Evolutionary conservation across 352 stramenopile genomes (phyloP).

Genomic region (Pythium plurisporium): DNA sequence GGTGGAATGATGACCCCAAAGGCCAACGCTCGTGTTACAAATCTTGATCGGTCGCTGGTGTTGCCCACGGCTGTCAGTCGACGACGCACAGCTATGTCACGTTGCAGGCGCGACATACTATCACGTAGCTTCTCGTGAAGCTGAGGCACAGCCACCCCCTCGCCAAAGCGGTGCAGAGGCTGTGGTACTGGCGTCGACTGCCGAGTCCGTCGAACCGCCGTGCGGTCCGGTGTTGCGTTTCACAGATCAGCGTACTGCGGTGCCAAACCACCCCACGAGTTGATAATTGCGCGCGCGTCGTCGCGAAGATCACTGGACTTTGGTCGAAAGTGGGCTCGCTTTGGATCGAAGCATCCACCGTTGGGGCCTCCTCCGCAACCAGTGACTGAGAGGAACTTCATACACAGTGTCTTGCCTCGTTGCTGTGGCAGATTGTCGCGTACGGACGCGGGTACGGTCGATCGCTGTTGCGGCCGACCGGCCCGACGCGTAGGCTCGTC

Average conservation of each 20-base stretch:
- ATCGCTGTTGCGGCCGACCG: background rate
- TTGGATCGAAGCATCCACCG: background rate
- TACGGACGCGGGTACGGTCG: background rate
- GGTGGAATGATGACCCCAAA: background rate
- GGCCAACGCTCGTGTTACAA: background rate
- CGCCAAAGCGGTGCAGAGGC: too few species aligned
- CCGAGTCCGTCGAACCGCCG: too few species aligned
- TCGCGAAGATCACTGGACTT: background rate
- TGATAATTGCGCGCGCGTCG: background rate
- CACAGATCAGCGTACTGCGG: background rate
- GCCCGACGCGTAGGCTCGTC: background rate
- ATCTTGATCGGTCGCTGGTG: background rate
- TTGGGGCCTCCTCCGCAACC: background rate
- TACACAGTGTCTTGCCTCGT: background rate
- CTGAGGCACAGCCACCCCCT: too few species aligned
- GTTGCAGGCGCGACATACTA: background rate
- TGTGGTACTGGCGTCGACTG: too few species aligned
- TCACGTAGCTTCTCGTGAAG: too few species aligned
- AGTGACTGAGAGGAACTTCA: background rate
- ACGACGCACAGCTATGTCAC: background rate
- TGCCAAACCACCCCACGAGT: background rate
- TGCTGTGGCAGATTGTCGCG: background rate
- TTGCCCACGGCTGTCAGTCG: background rate
- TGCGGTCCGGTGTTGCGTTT: too few species aligned
- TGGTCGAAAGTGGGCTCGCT: background rate